These are phyloP conservation scores for Tillandsia leiboldiana DNA, from an alignment of 176 grass and related monocot genomes.

Conservation along the genomic window DNA sequence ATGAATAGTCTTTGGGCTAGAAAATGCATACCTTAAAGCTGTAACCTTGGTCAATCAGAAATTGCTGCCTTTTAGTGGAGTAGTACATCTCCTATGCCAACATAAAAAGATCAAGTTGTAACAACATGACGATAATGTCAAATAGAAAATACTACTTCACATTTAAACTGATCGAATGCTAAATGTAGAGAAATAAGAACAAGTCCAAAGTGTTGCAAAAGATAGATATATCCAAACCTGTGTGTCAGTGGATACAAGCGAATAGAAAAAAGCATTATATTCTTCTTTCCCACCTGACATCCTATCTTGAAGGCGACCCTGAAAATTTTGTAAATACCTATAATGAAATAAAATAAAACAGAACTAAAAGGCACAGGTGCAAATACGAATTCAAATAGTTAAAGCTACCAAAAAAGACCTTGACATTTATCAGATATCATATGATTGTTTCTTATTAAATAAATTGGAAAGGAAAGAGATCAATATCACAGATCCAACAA, in stretches of 20 bases:
- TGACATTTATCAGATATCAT: too few species aligned
- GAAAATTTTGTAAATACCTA: conserved; percentile 6
- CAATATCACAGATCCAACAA: too few species aligned
- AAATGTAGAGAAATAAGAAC: neutral
- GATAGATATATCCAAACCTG: conserved; percentile 35
- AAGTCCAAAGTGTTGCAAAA: conserved; percentile 3
- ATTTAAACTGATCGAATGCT: too few species aligned
- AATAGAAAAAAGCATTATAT: conserved; percentile 99
- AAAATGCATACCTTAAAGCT: conserved; percentile 78
- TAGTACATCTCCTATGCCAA: conserved; percentile 88
- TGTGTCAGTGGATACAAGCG: conserved; percentile 95
- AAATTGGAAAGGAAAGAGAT: too few species aligned
- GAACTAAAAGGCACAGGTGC: too few species aligned
- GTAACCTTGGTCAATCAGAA: conserved; percentile 96
- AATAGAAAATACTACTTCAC: too few species aligned
- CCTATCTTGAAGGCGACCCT: conserved; percentile 94
- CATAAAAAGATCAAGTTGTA: conserved; percentile 8
- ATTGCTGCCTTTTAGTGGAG: conserved; percentile 97
- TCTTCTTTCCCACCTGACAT: conserved; percentile 99
- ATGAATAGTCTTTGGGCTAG: neutral
- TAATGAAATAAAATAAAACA: neutral
- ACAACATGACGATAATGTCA: neutral
- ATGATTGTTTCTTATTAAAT: too few species aligned
- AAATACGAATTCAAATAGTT: neutral
- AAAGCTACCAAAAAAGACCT: too few species aligned